These are phyloP conservation scores for Stenogyne calaminthoides DNA, from an alignment of 305 asterid species.

Conservation along the genomic window DNA sequence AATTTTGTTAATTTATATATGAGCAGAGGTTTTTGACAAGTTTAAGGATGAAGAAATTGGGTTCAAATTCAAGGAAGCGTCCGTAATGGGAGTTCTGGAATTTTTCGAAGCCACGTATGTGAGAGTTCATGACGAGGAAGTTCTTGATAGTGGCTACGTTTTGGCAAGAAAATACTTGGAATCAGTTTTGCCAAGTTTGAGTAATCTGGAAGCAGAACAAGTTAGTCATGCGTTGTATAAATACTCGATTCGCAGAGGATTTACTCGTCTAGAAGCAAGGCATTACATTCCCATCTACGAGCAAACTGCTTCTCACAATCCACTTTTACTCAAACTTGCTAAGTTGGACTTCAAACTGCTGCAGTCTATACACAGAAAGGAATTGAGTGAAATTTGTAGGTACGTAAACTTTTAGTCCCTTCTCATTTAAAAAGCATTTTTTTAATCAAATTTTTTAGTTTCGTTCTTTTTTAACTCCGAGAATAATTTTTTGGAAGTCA, in stretches of 20 bases:
- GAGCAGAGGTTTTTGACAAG: conserved; percentile 29
- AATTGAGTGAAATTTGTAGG: conserved; percentile 36
- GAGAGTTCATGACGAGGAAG: conserved; percentile 28
- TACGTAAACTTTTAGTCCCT: too few species aligned
- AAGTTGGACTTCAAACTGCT: conserved; percentile 36
- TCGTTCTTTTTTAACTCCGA: too few species aligned
- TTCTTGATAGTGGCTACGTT: conserved; percentile 24
- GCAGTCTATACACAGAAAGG: conserved; percentile 33
- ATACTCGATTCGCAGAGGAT: conserved; percentile 36
- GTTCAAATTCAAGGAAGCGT: conserved; percentile 14
- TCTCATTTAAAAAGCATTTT: too few species aligned
- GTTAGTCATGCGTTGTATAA: conserved; percentile 26
- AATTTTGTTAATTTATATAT: too few species aligned
- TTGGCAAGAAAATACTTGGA: conserved; percentile 15
- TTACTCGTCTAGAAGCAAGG: conserved; percentile 36
- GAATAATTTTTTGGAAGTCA: too few species aligned
- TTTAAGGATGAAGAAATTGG: conserved; percentile 22
- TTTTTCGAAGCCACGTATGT: conserved; percentile 26
- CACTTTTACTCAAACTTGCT: conserved; percentile 1
- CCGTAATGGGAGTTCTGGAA: conserved; percentile 22
- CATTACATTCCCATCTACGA: conserved; percentile 22
- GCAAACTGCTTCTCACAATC: conserved; percentile 22
- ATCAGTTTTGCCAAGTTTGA: not conserved
- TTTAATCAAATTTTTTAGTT: too few species aligned
- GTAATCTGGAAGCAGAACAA: conserved; percentile 15